phyloP scores from a whole-genome alignment of 306 rosid genomes.

The Rubus idaeus region DNA sequence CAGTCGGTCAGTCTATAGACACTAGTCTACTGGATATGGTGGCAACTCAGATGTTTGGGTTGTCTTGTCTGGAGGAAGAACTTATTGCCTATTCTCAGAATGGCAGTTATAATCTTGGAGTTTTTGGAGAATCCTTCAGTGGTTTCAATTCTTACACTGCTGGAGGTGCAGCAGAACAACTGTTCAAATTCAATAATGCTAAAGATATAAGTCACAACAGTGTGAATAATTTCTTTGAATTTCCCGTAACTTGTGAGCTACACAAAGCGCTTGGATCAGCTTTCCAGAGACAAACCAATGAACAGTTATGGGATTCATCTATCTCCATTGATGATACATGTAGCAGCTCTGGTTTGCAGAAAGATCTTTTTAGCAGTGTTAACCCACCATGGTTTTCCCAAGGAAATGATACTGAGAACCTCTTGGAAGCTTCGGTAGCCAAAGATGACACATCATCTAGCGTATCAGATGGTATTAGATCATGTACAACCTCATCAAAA shows the following conservation, averaged over 20 bases:
- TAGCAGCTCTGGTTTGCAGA: slow-evolving; percentile 36
- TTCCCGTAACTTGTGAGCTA: slow-evolving; percentile 56
- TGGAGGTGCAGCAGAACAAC: slow-evolving; percentile 28
- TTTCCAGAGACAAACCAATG: slow-evolving; percentile 31
- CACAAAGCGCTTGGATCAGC: slow-evolving; percentile 55
- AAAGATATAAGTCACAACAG: slow-evolving; percentile 19
- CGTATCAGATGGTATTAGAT: slow-evolving; percentile 31
- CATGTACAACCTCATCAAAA: slow-evolving; percentile 30
- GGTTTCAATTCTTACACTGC: slow-evolving; percentile 31
- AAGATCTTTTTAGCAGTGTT: slow-evolving; percentile 29
- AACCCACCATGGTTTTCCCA: slow-evolving; percentile 30
- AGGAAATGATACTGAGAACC: slow-evolving; percentile 36
- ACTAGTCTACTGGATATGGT: slow-evolving; percentile 32
- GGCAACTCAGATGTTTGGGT: slow-evolving; percentile 29
- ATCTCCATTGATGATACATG: slow-evolving; percentile 34
- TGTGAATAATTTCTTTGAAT: slow-evolving; percentile 32
- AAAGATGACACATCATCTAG: slow-evolving; percentile 44
- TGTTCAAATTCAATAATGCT: slow-evolving; percentile 31
- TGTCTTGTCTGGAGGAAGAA: slow-evolving; percentile 45
- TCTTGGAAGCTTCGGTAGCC: slow-evolving; percentile 44
- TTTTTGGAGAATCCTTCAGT: slow-evolving; percentile 36
- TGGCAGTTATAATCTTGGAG: slow-evolving; percentile 31
- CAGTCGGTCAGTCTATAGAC: slow-evolving; percentile 15
- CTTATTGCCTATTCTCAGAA: slow-evolving; percentile 35
- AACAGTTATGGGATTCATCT: slow-evolving; percentile 28